These are phyloP conservation scores for Claviceps arundinis DNA, from an alignment of 2,329 filamentous ascomycete species.

Conservation along the genomic window DNA sequence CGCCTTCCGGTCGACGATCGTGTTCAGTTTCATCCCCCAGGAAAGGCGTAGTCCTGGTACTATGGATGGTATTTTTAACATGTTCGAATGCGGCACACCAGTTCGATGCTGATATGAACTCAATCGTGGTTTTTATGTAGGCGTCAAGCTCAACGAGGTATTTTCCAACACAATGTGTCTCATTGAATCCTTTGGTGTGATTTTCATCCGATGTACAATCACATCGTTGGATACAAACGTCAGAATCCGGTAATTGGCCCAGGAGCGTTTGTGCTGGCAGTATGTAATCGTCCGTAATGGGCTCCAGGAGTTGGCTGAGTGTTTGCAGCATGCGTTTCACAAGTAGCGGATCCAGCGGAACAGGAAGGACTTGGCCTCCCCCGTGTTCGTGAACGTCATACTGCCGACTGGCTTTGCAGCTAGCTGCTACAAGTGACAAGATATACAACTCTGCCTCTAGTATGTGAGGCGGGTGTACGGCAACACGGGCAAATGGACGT, in stretches of 20 bases:
- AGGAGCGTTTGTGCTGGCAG: conserved; percentile 44
- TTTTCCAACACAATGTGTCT: conserved; percentile 16
- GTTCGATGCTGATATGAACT: conserved; percentile 52
- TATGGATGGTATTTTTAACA: conserved; percentile 38
- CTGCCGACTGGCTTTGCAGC: conserved; percentile 47
- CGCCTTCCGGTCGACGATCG: conserved; percentile 31
- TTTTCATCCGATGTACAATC: conserved; percentile 9
- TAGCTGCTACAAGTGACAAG: conserved; percentile 50
- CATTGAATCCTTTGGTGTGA: conserved; percentile 7
- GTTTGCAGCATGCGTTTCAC: conserved; percentile 42
- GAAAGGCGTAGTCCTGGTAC: conserved; percentile 31
- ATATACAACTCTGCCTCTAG: conserved; percentile 52
- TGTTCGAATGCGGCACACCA: conserved; percentile 49
- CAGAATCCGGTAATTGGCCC: conserved; percentile 32
- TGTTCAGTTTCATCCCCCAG: conserved; percentile 23
- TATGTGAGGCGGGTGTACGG: conserved; percentile 44
- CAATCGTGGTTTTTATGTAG: conserved; percentile 42
- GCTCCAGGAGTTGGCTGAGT: conserved; percentile 43
- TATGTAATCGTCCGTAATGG: conserved; percentile 42
- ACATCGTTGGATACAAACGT: conserved; percentile 20
- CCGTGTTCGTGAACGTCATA: conserved; percentile 13
- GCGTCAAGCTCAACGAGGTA: conserved; percentile 36
- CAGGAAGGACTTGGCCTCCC: conserved; percentile 16
- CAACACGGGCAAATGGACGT: conserved; percentile 37
- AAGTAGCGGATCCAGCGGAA: conserved; percentile 34